These are phyloP conservation scores for Tulasnella sp. DNA, from an alignment of 768 basidiomycete genomes.

Conservation along the genomic window DNA sequence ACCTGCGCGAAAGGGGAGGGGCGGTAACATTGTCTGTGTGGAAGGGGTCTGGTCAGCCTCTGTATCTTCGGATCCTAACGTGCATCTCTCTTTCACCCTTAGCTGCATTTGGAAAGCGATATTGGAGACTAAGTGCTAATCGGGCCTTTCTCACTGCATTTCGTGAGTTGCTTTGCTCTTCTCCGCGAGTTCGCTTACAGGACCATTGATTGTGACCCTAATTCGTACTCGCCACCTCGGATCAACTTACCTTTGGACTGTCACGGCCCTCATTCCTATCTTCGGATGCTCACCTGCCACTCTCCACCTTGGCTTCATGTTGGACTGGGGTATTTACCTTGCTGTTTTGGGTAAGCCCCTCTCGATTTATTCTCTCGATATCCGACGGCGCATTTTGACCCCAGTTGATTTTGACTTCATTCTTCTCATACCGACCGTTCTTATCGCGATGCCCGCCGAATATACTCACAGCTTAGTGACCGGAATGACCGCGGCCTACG, in stretches of 20 bases:
- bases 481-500: constrained; percentile 5
- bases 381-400: not conserved
- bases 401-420: not conserved
- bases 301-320: not conserved
- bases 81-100: not conserved
- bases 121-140: constrained; percentile 1
- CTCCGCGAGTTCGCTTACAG: not conserved
- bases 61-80: not conserved
- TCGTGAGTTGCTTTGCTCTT: not conserved
- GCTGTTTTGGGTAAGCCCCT: not conserved
- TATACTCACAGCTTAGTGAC: constrained; percentile 5
- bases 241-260: not conserved
- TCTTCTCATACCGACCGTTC: not conserved
- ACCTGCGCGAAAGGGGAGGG: not conserved
- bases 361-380: not conserved
- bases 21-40: not conserved
- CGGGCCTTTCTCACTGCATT: constrained; percentile 4
- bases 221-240: not conserved
- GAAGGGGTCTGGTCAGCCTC: not conserved
- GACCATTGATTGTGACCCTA: not conserved
- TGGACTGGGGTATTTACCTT: not conserved
- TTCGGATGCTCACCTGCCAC: not conserved
- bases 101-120: not conserved
- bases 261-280: not conserved
- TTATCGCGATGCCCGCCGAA: not conserved